Evolutionary conservation across 73 alveolate genomes (phyloP).

Genomic region (Symbiodinium pilosum): DNA sequence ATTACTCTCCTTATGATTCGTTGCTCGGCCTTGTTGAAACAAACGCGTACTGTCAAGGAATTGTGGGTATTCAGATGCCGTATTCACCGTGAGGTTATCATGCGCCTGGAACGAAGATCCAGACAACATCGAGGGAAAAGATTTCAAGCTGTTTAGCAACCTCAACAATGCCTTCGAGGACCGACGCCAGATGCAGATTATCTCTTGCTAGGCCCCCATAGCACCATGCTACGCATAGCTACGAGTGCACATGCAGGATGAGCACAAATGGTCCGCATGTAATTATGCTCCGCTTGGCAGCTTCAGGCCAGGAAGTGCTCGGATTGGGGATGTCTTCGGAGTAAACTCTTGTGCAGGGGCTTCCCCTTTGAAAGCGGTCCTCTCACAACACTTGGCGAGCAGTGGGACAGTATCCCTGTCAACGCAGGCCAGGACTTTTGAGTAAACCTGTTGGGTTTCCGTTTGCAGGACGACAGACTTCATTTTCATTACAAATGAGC

Average conservation of each 20-base stretch:
- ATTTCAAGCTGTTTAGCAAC: conserved; percentile 84
- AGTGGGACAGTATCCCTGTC: conserved; percentile 83
- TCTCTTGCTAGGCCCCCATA: too few species aligned
- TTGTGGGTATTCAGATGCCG: background rate
- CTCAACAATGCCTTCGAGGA: conserved; percentile 76
- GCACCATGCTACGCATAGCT: too few species aligned
- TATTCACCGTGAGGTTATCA: conserved; percentile 16
- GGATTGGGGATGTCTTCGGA: background rate
- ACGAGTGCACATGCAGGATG: background rate
- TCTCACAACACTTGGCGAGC: conserved; percentile 2
- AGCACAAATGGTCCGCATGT: conserved; percentile 1
- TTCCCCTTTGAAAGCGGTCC: conserved; percentile 72
- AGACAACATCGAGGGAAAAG: conserved; percentile 65
- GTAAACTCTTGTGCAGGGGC: conserved; percentile 33
- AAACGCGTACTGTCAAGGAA: background rate
- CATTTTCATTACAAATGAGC: too few species aligned
- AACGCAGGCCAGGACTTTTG: too few species aligned
- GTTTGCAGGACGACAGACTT: too few species aligned
- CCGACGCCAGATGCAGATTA: background rate
- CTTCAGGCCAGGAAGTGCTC: background rate
- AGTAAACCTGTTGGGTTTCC: too few species aligned
- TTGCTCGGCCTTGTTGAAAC: background rate
- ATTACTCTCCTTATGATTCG: conserved; percentile 61
- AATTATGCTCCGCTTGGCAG: background rate
- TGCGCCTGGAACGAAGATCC: conserved; percentile 56